phyloP scores from a whole-genome alignment of 2,329 filamentous ascomycete genomes.

The Capronia americana region DNA sequence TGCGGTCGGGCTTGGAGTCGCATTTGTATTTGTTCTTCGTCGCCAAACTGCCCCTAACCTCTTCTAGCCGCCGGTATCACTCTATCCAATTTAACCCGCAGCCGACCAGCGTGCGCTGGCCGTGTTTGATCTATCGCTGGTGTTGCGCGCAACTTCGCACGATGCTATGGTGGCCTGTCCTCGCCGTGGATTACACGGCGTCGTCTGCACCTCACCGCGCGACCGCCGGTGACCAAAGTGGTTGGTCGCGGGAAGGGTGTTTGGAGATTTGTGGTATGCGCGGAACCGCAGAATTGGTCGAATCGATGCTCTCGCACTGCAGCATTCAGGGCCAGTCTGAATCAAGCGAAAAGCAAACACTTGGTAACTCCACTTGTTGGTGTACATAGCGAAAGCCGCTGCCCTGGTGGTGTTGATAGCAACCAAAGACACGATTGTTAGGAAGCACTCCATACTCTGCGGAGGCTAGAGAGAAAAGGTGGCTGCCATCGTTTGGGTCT shows the following conservation, averaged over 20 bases:
- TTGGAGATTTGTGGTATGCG: constrained; percentile 19
- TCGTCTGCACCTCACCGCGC: constrained; percentile 11
- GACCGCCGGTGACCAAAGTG: constrained; percentile 2
- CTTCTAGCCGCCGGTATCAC: constrained; percentile 27
- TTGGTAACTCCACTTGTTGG: neutral
- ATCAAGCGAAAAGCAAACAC: neutral
- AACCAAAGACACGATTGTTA: neutral
- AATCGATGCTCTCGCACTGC: neutral
- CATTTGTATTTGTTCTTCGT: constrained; percentile 7
- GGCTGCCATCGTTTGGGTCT: neutral
- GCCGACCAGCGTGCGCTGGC: constrained; percentile 17
- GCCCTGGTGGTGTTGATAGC: neutral
- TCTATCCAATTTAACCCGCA: constrained; percentile 26
- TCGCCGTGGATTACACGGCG: constrained; percentile 16
- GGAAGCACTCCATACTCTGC: neutral
- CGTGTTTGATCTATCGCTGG: constrained; percentile 29
- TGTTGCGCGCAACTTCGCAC: constrained; percentile 20
- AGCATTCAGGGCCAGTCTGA: neutral
- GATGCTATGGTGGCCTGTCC: constrained; percentile 2
- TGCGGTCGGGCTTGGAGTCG: constrained; percentile 19
- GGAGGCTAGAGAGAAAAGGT: neutral
- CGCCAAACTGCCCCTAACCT: constrained; percentile 11
- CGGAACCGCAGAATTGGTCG: neutral
- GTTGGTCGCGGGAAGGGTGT: constrained; percentile 13
- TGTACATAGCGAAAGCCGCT: neutral